Percentiles rank a stretch among this genome's conserved stretches.
These are phyloP conservation scores for Ballota nigra DNA, from an alignment of 257 asterid species.

Conservation along the genomic window DNA sequence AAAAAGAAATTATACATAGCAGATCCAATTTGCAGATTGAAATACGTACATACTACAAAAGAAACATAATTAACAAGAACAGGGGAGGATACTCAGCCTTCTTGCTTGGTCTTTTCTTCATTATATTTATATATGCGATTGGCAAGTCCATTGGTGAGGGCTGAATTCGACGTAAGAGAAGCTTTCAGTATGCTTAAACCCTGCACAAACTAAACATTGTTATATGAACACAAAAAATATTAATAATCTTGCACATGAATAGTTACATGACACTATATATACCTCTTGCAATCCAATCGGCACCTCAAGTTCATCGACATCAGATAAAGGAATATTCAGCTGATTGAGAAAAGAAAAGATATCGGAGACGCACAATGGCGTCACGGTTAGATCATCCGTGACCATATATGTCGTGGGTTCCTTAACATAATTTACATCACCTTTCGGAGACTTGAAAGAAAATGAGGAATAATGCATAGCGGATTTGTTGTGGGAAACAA, in stretches of 20 bases:
- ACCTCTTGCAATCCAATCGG: conserved; percentile 4
- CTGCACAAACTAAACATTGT: neutral
- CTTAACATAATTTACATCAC: neutral
- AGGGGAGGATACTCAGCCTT: no score
- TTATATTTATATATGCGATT: neutral
- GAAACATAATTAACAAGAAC: no score
- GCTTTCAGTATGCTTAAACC: conserved; percentile 8
- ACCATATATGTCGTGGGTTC: conserved; percentile 7
- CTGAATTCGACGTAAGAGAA: neutral
- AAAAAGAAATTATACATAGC: no score
- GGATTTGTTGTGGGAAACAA: no score
- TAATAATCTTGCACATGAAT: no score
- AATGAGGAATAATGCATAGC: no score
- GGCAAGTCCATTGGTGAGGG: neutral
- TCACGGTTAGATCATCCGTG: conserved; percentile 15
- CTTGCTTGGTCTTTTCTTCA: neutral
- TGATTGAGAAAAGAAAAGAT: no score
- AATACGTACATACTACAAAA: no score
- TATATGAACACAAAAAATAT: neutral
- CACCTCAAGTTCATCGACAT: neutral
- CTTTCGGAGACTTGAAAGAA: neutral
- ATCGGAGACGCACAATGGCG: no score
- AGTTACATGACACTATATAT: neutral
- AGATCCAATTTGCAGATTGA: no score
- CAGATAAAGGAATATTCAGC: no score